Evolutionary conservation across 2,329 filamentous ascomycete genomes (phyloP).

Genomic region (Beauveria pseudobassiana): DNA sequence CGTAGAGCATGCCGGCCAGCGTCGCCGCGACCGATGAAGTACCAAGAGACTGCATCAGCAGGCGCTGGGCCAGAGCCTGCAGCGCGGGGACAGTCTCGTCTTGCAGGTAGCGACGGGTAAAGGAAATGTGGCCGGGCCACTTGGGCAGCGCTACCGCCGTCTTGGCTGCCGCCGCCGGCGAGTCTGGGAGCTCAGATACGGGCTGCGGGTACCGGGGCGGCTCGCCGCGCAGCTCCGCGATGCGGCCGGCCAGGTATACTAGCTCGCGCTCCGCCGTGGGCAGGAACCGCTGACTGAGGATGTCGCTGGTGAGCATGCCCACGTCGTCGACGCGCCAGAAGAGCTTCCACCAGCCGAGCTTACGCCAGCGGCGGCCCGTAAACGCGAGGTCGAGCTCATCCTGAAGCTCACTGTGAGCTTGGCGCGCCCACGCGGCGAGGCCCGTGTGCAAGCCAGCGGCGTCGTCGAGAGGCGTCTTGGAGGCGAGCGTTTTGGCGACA

Average conservation of each 20-base stretch:
- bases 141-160: conserved; percentile 26
- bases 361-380: conserved; percentile 66
- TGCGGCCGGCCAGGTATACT: conserved; percentile 75
- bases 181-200: conserved; percentile 13
- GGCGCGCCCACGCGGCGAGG: conserved; percentile 67
- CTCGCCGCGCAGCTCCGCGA: conserved; percentile 42
- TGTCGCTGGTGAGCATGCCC: conserved; percentile 70
- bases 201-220: conserved; percentile 30
- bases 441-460: conserved; percentile 44
- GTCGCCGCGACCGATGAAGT: conserved; percentile 57
- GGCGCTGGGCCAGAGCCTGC: conserved; percentile 64
- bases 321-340: conserved; percentile 95
- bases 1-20: conserved; percentile 48
- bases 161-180: background rate
- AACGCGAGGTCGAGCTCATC: conserved; percentile 74
- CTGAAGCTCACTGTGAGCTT: conserved; percentile 75
- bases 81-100: conserved; percentile 61
- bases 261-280: conserved; percentile 69
- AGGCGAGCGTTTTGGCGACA: conserved; percentile 25
- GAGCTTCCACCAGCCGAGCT: conserved; percentile 87
- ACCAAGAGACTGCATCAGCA: conserved; percentile 68
- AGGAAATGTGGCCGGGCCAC: conserved; percentile 71
- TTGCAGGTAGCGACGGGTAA: conserved; percentile 59
- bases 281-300: conserved; percentile 71
- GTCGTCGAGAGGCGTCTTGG: conserved; percentile 28